Conservation (phyloP, 345 rosid species). For the Eutrema japonicum region DNA sequence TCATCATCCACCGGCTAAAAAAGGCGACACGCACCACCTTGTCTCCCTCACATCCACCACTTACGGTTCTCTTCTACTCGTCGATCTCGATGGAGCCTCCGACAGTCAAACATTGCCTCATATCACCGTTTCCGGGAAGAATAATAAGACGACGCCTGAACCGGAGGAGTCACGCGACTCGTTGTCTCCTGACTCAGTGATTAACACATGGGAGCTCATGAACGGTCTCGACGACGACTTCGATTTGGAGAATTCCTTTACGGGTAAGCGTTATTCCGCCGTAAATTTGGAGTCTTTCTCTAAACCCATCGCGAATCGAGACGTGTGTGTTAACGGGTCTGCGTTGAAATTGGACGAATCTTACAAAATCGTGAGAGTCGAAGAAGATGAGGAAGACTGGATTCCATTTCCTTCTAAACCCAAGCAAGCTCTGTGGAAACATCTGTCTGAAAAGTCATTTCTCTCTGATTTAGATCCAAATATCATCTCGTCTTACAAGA, state of each 20-base stretch:
- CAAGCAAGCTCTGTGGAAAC: conserved; percentile 66
- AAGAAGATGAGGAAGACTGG: conserved; percentile 38
- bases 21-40: conserved; percentile 87
- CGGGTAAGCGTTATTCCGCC: conserved; percentile 35
- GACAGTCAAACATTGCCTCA: conserved; percentile 33
- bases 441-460: conserved; percentile 67
- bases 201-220: conserved; percentile 98
- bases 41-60: conserved; percentile 84
- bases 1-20: conserved; percentile 77
- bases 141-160: not conserved
- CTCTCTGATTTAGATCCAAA: conserved; percentile 65
- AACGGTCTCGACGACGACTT: conserved; percentile 73
- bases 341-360: conserved; percentile 34
- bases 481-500: conserved; percentile 61
- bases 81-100: conserved; percentile 40
- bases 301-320: conserved; percentile 36
- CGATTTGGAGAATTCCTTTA: conserved; percentile 30
- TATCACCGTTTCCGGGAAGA: conserved; percentile 29
- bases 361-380: conserved; percentile 33
- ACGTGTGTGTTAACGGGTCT: conserved; percentile 29
- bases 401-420: conserved; percentile 18
- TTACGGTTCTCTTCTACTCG: conserved; percentile 72
- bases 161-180: conserved; percentile 30
- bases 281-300: conserved; percentile 12
- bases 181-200: conserved; percentile 76